Evolutionary conservation across 805 yeast genomes (phyloP).

Genomic region (Lachancea mirantina): DNA sequence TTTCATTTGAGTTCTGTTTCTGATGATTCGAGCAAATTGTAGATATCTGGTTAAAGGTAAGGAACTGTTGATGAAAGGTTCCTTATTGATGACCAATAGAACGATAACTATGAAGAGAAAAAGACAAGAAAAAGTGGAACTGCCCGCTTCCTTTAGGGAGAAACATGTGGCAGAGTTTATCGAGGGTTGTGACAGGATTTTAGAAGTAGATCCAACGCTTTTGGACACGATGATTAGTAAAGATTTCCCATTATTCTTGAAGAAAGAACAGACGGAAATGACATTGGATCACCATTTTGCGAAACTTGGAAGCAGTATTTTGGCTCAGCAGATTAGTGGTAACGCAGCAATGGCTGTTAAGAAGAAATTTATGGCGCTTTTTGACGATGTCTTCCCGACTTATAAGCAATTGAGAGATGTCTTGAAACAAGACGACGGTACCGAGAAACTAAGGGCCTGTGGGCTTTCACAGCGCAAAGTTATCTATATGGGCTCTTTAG

Average conservation of each 20-base stretch:
- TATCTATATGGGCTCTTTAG: slow-evolving; percentile 50
- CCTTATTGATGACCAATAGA: too few species aligned
- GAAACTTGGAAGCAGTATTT: slow-evolving; percentile 42
- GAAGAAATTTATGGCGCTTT: slow-evolving; percentile 36
- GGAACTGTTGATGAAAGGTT: too few species aligned
- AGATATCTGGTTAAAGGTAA: too few species aligned
- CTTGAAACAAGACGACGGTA: slow-evolving; percentile 17
- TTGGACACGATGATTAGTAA: slow-evolving; percentile 19
- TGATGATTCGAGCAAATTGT: neutral
- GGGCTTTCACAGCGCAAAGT: slow-evolving; percentile 69
- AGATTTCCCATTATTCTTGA: slow-evolving; percentile 28
- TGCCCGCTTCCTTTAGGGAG: slow-evolving; percentile 22
- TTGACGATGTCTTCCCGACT: slow-evolving; percentile 40
- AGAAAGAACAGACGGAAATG: slow-evolving; percentile 8
- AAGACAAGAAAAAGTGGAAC: slow-evolving; percentile 12
- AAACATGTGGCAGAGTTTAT: slow-evolving; percentile 31
- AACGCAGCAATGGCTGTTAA: slow-evolving; percentile 68
- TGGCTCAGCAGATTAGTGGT: slow-evolving; percentile 74
- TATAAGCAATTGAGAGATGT: slow-evolving; percentile 41
- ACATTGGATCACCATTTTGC: slow-evolving; percentile 33
- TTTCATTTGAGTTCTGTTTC: slow-evolving; percentile 33
- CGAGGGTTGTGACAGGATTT: slow-evolving; percentile 30
- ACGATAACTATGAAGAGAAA: slow-evolving; percentile 6
- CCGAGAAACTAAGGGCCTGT: slow-evolving; percentile 47
- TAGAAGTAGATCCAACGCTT: slow-evolving; percentile 34